A percentile compares a stretch with the other conserved stretches of the same genome.
Evolutionary conservation across 106 monocot genomes (phyloP).

Genomic region (Posidonia australis): DNA sequence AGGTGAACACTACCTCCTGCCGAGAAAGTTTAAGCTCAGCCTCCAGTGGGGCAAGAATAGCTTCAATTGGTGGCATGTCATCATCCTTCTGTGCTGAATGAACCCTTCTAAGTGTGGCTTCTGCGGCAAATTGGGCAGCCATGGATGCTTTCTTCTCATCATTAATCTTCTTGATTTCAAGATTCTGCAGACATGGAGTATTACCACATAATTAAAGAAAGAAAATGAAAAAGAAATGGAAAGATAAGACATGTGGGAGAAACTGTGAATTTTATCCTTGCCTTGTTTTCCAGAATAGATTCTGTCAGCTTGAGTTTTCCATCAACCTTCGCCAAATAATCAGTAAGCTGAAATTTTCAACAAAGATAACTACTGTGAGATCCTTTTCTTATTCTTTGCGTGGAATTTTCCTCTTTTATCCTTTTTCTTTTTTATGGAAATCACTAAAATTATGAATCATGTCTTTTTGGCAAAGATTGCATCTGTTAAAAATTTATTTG

Average conservation of each 20-base stretch:
- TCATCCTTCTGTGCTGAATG: conserved; percentile 32
- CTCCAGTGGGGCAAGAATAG: conserved; percentile 26
- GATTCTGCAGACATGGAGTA: conserved; percentile 11
- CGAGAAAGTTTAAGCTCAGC: conserved; percentile 27
- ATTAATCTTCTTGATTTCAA: conserved; percentile 33
- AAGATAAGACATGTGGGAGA: background rate
- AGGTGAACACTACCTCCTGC: conserved; percentile 21
- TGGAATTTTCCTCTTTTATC: background rate
- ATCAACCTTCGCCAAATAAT: conserved; percentile 62
- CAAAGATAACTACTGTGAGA: background rate
- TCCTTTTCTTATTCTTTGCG: background rate
- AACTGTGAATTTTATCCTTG: conserved; percentile 7
- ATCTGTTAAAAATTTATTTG: too few species aligned
- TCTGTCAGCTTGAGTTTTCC: conserved; percentile 83
- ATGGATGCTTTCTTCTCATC: conserved; percentile 32
- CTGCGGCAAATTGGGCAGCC: conserved; percentile 33
- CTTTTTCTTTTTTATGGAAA: background rate
- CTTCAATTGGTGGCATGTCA: conserved; percentile 33
- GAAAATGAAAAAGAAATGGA: background rate
- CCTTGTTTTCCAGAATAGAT: conserved; percentile 74
- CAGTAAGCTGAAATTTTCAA: conserved; percentile 55
- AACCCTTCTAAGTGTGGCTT: conserved; percentile 35
- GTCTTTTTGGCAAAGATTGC: too few species aligned
- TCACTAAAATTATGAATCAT: too few species aligned
- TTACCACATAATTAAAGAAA: background rate